Evolutionary conservation across 495 filamentous ascomycete species (phyloP).

Genomic region (Bathelium albidoporum): DNA sequence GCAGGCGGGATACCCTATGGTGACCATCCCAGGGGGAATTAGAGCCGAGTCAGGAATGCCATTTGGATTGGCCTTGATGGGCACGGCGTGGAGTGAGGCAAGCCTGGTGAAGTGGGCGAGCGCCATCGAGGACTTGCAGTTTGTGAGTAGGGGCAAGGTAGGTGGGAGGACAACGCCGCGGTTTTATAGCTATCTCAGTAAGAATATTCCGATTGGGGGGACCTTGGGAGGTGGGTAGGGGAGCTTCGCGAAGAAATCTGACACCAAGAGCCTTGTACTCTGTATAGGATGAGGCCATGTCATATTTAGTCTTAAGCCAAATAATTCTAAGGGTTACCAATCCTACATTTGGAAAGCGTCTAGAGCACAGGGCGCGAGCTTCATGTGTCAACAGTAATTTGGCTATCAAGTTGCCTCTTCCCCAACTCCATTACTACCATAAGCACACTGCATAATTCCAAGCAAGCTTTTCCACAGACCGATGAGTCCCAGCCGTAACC

Average conservation of each 20-base stretch:
- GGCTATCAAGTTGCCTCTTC: too few species aligned
- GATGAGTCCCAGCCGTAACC: not conserved
- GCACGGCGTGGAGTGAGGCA: conserved; percentile 53
- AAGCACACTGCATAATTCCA: too few species aligned
- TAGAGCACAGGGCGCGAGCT: too few species aligned
- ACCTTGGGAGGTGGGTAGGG: not conserved
- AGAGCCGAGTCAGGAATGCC: conserved; percentile 51
- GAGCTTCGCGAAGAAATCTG: not conserved
- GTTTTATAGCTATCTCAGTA: not conserved
- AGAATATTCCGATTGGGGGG: not conserved
- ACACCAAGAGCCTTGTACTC: too few species aligned
- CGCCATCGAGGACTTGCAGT: conserved; percentile 58
- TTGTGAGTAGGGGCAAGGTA: conserved; percentile 17
- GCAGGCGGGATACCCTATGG: conserved; percentile 56
- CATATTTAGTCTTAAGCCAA: too few species aligned
- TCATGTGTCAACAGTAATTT: too few species aligned
- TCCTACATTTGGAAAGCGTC: too few species aligned
- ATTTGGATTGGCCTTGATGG: conserved; percentile 57
- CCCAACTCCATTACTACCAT: too few species aligned
- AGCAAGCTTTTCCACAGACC: not conserved
- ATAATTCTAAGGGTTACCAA: too few species aligned
- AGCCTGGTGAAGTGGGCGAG: conserved; percentile 52
- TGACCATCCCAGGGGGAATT: conserved; percentile 55
- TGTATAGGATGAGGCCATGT: too few species aligned
- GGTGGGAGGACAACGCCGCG: not conserved